These are phyloP conservation scores for Rhizopogon roseolus DNA, from an alignment of 768 basidiomycete genomes.

Conservation along the genomic window DNA sequence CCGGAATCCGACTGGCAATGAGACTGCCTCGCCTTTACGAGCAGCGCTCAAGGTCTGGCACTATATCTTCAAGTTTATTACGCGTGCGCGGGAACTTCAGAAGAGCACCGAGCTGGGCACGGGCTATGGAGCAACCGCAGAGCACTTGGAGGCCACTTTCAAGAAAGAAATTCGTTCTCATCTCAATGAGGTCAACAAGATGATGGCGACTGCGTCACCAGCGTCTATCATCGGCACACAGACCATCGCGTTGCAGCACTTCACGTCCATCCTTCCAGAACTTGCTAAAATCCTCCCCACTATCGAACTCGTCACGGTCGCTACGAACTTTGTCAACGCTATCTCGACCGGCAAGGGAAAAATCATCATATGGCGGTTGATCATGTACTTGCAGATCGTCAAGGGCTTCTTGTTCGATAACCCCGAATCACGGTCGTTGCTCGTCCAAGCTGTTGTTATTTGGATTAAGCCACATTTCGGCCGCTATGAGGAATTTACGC, in stretches of 20 bases:
- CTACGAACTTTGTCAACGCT: conserved; percentile 84
- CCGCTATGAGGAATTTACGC: conserved; percentile 77
- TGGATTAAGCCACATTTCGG: conserved; percentile 98
- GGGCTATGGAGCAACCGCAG: conserved; percentile 76
- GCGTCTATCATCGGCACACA: conserved; percentile 94
- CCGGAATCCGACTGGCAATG: conserved; percentile 61
- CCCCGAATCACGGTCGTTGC: conserved; percentile 65
- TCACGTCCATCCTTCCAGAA: conserved; percentile 87
- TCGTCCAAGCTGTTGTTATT: conserved; percentile 83
- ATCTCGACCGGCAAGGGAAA: conserved; percentile 76
- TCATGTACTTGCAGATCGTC: conserved; percentile 90
- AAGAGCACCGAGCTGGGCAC: conserved; percentile 76
- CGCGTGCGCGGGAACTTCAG: conserved; percentile 84
- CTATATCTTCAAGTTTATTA: conserved; percentile 93
- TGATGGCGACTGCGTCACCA: conserved; percentile 81
- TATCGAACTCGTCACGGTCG: conserved; percentile 82
- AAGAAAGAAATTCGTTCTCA: conserved; percentile 78
- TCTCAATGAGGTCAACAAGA: conserved; percentile 73
- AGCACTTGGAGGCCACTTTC: conserved; percentile 82
- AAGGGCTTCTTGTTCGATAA: conserved; percentile 86
- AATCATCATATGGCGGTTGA: conserved; percentile 88
- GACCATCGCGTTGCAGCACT: conserved; percentile 89
- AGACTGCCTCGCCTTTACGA: conserved; percentile 74
- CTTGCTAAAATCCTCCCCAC: conserved; percentile 75
- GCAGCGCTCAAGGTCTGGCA: conserved; percentile 96